A percentile compares a stretch with the other conserved stretches of the same genome.
Evolutionary conservation across 768 basidiomycete genomes (phyloP).

Genomic region (Auriscalpium orientale): DNA sequence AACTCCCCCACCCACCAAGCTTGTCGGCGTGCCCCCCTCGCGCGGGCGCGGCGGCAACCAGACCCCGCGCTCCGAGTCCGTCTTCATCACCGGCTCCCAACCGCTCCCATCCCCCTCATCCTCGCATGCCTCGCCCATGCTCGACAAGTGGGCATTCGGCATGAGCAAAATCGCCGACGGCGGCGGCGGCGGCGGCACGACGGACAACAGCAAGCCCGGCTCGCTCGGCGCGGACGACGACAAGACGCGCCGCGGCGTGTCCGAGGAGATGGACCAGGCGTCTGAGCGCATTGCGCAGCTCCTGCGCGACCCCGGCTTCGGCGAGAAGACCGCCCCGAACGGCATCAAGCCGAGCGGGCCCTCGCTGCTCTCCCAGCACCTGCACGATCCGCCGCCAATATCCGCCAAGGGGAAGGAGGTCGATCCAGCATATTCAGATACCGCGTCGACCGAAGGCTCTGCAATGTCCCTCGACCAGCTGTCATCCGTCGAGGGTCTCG

Average conservation of each 20-base stretch:
- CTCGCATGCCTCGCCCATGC: slow-evolving; percentile 56
- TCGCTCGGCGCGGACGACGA: slow-evolving; percentile 18
- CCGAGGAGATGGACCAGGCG: slow-evolving; percentile 35
- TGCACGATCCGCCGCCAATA: slow-evolving; percentile 15
- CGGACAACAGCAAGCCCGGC: slow-evolving; percentile 27
- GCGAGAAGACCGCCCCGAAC: slow-evolving; percentile 30
- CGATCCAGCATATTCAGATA: slow-evolving; percentile 13
- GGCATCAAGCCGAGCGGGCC: slow-evolving; percentile 41
- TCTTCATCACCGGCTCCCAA: slow-evolving; percentile 88
- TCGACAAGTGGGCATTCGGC: slow-evolving; percentile 86
- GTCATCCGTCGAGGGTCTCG: slow-evolving; percentile 22
- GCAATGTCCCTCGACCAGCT: slow-evolving; percentile 24
- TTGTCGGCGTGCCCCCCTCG: slow-evolving; percentile 89
- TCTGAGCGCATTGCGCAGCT: slow-evolving; percentile 47
- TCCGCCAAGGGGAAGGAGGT: slow-evolving; percentile 21
- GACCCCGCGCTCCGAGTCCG: slow-evolving; percentile 76
- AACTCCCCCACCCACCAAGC: slow-evolving; percentile 42
- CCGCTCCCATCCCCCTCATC: slow-evolving; percentile 85
- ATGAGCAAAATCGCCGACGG: slow-evolving; percentile 83
- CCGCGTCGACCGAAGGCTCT: slow-evolving; percentile 12
- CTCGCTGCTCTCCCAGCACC: slow-evolving; percentile 58
- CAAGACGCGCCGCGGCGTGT: slow-evolving; percentile 18
- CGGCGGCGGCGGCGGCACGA: slow-evolving; percentile 26
- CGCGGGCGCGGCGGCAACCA: slow-evolving; percentile 95
- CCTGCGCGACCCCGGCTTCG: slow-evolving; percentile 31